Evolutionary conservation across 192 early-diverging fungal species (phyloP).

Genomic region (Umbelopsis sp.): DNA sequence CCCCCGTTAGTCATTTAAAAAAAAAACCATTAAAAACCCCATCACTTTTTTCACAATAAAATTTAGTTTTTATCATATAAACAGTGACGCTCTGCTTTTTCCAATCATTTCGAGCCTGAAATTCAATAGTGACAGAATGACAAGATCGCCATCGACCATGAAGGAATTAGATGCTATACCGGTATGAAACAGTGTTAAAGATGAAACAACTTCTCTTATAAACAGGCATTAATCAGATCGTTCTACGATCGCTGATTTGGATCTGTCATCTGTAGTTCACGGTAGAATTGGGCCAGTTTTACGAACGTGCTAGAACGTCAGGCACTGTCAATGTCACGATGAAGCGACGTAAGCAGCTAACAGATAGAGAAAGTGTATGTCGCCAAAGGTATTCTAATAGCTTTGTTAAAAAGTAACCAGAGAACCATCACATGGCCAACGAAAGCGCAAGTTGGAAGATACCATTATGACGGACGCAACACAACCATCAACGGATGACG

Average conservation of each 20-base stretch:
- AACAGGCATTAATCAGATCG: background rate
- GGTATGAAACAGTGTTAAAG: slow-evolving; percentile 17
- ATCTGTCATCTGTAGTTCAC: slow-evolving; percentile 30
- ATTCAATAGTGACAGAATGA: background rate
- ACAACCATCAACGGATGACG: background rate
- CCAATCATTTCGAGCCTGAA: no score
- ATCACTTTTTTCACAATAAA: background rate
- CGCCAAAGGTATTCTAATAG: background rate
- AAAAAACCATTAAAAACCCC: background rate
- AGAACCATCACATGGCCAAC: slow-evolving; percentile 1
- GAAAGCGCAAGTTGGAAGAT: slow-evolving; percentile 15
- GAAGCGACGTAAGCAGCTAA: slow-evolving; percentile 35
- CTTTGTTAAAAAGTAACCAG: slow-evolving; percentile 22
- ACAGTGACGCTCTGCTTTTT: no score
- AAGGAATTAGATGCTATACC: slow-evolving; percentile 34
- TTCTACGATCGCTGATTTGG: background rate
- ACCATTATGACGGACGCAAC: slow-evolving; percentile 4
- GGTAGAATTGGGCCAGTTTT: slow-evolving; percentile 36
- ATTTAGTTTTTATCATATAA: no score
- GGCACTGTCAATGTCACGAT: slow-evolving; percentile 38
- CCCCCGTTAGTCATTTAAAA: background rate
- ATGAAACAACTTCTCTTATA: background rate
- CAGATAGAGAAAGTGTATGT: no score
- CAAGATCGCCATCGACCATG: slow-evolving; percentile 16
- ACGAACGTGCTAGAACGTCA: slow-evolving; percentile 30